phyloP scores from a whole-genome alignment of 441 rosid genomes.

The Populus hybrid region DNA sequence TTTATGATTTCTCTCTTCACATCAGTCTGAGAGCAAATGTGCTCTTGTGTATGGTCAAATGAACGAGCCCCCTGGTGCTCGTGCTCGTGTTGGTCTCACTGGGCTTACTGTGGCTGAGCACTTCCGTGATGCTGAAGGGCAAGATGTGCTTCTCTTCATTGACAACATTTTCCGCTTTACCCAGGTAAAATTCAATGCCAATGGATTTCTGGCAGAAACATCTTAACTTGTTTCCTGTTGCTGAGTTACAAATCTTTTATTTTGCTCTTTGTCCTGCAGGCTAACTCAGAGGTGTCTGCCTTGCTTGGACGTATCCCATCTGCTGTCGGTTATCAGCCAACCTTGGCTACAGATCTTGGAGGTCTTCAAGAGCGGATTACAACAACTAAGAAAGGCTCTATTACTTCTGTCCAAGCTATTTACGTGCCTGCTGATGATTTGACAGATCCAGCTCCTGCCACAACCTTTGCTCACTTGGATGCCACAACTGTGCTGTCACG shows the following conservation, averaged over 20 bases:
- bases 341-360: constrained; percentile 98
- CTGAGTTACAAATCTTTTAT: not conserved
- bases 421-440: constrained; percentile 98
- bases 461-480: constrained; percentile 98
- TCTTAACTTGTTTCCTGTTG: not conserved
- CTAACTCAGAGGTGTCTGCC: constrained; percentile 98
- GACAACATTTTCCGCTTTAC: constrained; percentile 98
- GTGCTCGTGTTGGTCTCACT: constrained; percentile 99
- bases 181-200: constrained; percentile 43
- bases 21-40: constrained; percentile 86
- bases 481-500: constrained; percentile 98
- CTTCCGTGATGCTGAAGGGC: constrained; percentile 97
- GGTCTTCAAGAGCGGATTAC: constrained; percentile 98
- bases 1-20: not conserved
- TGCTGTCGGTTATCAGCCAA: constrained; percentile 99
- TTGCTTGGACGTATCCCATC: constrained; percentile 98
- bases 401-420: constrained; percentile 95
- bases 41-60: constrained; percentile 99
- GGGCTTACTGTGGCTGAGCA: constrained; percentile 96
- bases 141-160: constrained; percentile 94
- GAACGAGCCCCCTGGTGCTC: constrained; percentile 99
- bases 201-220: not conserved
- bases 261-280: constrained; percentile 35
- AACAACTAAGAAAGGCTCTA: constrained; percentile 95
- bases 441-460: constrained; percentile 99